A percentile compares a stretch with the other conserved stretches of the same genome.
These are phyloP conservation scores for Trichoderma oligosporum DNA, from an alignment of 2,329 filamentous ascomycete genomes.

Conservation along the genomic window DNA sequence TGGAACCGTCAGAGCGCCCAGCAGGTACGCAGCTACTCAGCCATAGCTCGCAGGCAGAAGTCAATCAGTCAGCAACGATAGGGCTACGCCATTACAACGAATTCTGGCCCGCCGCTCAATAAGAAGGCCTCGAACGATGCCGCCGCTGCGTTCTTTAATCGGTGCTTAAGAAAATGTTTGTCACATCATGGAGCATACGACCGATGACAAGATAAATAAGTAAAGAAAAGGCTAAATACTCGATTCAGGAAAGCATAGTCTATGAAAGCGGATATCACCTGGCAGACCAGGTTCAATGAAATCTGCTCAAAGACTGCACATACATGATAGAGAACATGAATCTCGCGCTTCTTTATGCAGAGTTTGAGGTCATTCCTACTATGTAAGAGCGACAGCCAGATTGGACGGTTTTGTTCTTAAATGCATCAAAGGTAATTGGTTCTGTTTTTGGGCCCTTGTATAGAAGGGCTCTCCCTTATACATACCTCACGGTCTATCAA, in stretches of 20 bases:
- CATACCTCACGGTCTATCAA: neutral
- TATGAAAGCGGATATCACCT: neutral
- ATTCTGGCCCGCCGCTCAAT: neutral
- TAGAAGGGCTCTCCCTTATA: neutral
- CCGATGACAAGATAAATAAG: neutral
- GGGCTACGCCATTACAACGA: neutral
- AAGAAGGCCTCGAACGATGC: neutral
- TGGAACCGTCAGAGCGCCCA: neutral
- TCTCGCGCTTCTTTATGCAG: neutral
- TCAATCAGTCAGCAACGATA: neutral
- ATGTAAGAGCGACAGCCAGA: neutral
- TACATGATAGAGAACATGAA: neutral
- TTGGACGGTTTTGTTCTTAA: neutral
- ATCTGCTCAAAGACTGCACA: neutral
- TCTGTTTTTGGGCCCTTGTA: neutral
- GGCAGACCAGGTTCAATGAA: neutral
- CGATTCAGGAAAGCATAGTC: neutral
- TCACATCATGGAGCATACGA: neutral
- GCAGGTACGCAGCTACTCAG: neutral
- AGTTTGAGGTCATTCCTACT: neutral
- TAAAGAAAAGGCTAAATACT: neutral
- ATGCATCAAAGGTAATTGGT: neutral
- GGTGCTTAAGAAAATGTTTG: neutral
- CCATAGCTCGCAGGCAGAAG: neutral
- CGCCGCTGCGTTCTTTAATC: neutral